Evolutionary conservation across 2,329 filamentous ascomycete species (phyloP).

Genomic region (Penicillium griseofulvum): DNA sequence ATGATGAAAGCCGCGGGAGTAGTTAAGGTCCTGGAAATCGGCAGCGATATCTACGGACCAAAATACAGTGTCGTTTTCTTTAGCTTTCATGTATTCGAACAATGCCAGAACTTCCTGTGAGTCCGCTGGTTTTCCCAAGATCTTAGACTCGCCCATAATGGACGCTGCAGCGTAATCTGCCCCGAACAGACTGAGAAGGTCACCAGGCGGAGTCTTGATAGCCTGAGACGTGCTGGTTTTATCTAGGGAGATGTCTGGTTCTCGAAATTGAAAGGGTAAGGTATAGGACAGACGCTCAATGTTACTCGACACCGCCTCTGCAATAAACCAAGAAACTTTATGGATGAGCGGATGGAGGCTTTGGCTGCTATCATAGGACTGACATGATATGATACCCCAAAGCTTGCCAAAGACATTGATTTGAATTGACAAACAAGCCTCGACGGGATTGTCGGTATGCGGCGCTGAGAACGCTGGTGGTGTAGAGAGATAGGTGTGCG

Average conservation of each 20-base stretch:
- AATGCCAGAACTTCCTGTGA: slow-evolving; percentile 79
- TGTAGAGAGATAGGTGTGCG: slow-evolving; percentile 75
- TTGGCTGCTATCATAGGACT: slow-evolving; percentile 76
- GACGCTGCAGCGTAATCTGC: slow-evolving; percentile 81
- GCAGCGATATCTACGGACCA: slow-evolving; percentile 69
- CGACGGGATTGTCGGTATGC: slow-evolving; percentile 74
- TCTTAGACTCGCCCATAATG: slow-evolving; percentile 79
- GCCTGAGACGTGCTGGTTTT: slow-evolving; percentile 71
- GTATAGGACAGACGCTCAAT: slow-evolving; percentile 84
- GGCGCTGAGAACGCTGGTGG: slow-evolving; percentile 85
- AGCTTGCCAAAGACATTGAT: slow-evolving; percentile 81
- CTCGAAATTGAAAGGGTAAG: slow-evolving; percentile 73
- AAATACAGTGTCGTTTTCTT: slow-evolving; percentile 68
- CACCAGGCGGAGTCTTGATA: slow-evolving; percentile 80
- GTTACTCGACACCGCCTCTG: slow-evolving; percentile 78
- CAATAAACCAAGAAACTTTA: slow-evolving; percentile 84
- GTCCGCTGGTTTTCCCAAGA: slow-evolving; percentile 69
- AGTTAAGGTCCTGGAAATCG: slow-evolving; percentile 78
- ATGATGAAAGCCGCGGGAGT: slow-evolving; percentile 71
- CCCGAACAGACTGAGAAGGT: slow-evolving; percentile 76
- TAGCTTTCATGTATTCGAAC: slow-evolving; percentile 77
- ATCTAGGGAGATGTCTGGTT: slow-evolving; percentile 71
- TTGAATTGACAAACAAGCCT: slow-evolving; percentile 86
- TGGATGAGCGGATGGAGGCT: slow-evolving; percentile 81
- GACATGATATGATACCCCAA: slow-evolving; percentile 84